These are phyloP conservation scores for Ophiocordyceps robertsii DNA, from an alignment of 2,329 filamentous ascomycete genomes.

Conservation along the genomic window DNA sequence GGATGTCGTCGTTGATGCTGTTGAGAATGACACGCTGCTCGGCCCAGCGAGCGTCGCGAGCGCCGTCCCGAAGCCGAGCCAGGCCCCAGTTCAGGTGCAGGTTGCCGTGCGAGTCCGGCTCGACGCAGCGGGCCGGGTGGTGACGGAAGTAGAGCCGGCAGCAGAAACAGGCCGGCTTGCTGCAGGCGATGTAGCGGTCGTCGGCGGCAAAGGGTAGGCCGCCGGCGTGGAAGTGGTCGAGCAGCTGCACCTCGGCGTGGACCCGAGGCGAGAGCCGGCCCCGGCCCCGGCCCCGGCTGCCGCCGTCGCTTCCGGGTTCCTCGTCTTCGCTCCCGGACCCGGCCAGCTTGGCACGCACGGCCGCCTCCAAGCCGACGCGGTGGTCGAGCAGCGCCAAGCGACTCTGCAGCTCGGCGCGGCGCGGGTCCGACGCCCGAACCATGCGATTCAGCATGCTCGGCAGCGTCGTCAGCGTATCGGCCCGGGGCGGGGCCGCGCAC, in stretches of 20 bases:
- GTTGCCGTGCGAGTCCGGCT: slow-evolving; percentile 2
- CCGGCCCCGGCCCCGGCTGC: no score
- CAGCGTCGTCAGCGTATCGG: slow-evolving; percentile 15
- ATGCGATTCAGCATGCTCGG: slow-evolving; percentile 19
- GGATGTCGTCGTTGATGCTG: slow-evolving; percentile 1
- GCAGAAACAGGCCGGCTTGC: slow-evolving; percentile 34
- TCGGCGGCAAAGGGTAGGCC: slow-evolving; percentile 17
- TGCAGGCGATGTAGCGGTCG: slow-evolving; percentile 31
- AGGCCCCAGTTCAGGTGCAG: slow-evolving; percentile 2
- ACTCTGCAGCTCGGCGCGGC: neutral
- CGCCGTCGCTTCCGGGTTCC: no score
- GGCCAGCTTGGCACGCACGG: neutral
- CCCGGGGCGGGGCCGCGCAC: slow-evolving; percentile 8
- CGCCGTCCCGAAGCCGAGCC: neutral
- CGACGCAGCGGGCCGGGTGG: slow-evolving; percentile 14
- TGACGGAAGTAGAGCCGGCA: slow-evolving; percentile 26
- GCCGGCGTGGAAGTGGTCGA: slow-evolving; percentile 26
- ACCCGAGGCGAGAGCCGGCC: neutral
- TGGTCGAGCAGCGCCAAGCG: neutral
- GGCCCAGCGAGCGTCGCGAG: neutral
- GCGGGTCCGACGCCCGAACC: slow-evolving; percentile 4
- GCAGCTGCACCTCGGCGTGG: slow-evolving; percentile 31
- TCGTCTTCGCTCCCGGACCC: no score
- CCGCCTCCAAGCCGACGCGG: neutral
- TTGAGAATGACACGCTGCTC: slow-evolving; percentile 2